These are phyloP conservation scores for Abelmoschus esculentus DNA, from an alignment of 345 rosid genomes.

Conservation along the genomic window DNA sequence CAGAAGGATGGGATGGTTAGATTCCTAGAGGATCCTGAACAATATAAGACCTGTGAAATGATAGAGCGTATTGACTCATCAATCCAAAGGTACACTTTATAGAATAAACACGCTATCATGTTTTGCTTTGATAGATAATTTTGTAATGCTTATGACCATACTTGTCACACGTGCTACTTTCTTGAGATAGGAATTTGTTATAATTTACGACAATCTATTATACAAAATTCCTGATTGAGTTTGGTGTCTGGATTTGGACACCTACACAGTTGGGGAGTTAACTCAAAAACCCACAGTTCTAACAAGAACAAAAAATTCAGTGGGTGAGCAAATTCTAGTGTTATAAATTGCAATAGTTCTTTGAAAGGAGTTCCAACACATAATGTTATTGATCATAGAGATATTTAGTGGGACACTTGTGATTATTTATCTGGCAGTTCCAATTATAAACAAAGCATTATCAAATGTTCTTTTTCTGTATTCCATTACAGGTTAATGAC, in stretches of 20 bases:
- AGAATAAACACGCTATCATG: not conserved
- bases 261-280: not conserved
- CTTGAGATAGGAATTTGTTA: not conserved
- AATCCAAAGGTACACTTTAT: constrained; percentile 60
- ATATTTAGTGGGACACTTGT: not conserved
- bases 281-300: not conserved
- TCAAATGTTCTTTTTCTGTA: not conserved
- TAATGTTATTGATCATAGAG: not conserved
- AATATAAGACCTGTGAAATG: constrained; percentile 84
- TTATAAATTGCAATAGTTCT: not conserved
- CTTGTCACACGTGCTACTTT: not conserved
- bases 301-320: not conserved
- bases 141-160: not conserved
- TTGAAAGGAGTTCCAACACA: not conserved
- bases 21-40: constrained; percentile 96
- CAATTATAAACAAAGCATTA: not conserved
- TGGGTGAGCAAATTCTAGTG: not conserved
- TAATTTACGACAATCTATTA: not conserved
- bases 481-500: constrained; percentile 55
- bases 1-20: constrained; percentile 99
- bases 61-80: constrained; percentile 73
- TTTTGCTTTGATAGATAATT: not conserved
- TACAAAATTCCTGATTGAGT: not conserved
- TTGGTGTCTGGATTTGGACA: not conserved
- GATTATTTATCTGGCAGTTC: not conserved